Base-by-base conservation (phyloP, 768 basidiomycete species). In the Tephrocybe rancida region DNA sequence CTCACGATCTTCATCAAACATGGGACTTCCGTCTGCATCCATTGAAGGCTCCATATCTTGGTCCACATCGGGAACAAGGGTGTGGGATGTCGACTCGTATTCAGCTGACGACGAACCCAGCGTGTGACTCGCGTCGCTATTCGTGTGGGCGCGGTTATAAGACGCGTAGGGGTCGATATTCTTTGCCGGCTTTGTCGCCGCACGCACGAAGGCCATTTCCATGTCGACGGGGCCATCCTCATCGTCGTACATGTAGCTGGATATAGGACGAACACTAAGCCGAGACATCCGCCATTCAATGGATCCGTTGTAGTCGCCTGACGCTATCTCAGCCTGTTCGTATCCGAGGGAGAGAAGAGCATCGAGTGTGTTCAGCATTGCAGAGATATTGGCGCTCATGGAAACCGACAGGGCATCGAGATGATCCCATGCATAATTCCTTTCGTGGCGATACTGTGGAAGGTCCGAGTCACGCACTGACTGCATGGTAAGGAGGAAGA, bases 201-300 rank as follows among this genome's bases (percentile, higher is more conserved):
- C 29, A 32, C 44, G 38, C 38, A 47, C 53, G 37, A 58, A 58
- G 3, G 81, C 87, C 46, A 73, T 64, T 52, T 74, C 84, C 48
- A 87, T 75, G 53, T 83, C 85, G 30, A 87, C 86, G 10, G 58
- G 29, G 19, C 26, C 37, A 43, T 58, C 52, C 14, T 52, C 56
- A 16, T 43, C 48, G 10, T 53, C 77, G 74, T 21, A 65, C 68
- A 55, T 71, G 64, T 45, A 53, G 10, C 50, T 42, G 11, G 49
- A 42, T 41, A 58, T 59, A 80, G 80, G 60, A 82, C 80, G 64
- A 79, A 61, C 73, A 61, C 87, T 88, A 41, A 87, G 67, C 14
- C 87, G 84, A 14, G 88, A 90, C 74, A 83, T 81, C 19, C 90
- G 79, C 86, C 87, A 86, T 52, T 89, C 86, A 50, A 90, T 90